These are phyloP conservation scores for Vigna unguiculata DNA, from an alignment of 306 rosid species.

Conservation along the genomic window DNA sequence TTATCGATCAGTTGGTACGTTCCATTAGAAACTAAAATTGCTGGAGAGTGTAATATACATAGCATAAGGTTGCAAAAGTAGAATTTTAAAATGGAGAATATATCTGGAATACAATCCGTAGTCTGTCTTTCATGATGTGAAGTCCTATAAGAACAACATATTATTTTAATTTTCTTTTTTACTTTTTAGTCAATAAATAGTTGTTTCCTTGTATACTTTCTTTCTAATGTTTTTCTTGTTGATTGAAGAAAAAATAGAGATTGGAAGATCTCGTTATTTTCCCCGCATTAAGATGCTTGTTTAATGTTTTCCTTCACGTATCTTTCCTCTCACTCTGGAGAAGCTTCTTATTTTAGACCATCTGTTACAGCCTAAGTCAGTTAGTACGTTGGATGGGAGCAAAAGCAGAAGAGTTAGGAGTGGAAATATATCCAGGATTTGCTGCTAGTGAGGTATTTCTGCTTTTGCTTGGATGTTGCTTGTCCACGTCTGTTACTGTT, in stretches of 20 bases:
- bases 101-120: constrained; percentile 22
- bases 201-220: constrained; percentile 10
- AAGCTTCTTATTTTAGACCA: constrained; percentile 42
- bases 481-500: constrained; percentile 37
- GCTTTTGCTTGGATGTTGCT: constrained; percentile 32
- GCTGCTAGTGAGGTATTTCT: constrained; percentile 90
- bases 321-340: neutral
- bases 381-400: constrained; percentile 93
- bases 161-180: neutral
- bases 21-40: constrained; percentile 21
- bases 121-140: constrained; percentile 15
- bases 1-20: constrained; percentile 24
- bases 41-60: constrained; percentile 21
- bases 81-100: constrained; percentile 18
- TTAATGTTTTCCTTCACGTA: neutral
- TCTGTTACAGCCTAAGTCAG: constrained; percentile 82
- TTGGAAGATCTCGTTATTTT: too few relatives aligned
- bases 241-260: too few relatives aligned
- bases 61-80: constrained; percentile 28
- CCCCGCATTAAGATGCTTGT: neutral
- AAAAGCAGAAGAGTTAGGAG: constrained; percentile 96
- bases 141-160: constrained; percentile 13
- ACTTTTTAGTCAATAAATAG: neutral
- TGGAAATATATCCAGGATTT: constrained; percentile 96
- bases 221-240: too few relatives aligned